Conservation (phyloP, 2,329 filamentous ascomycete genomes). For the Claviceps arundinis region DNA sequence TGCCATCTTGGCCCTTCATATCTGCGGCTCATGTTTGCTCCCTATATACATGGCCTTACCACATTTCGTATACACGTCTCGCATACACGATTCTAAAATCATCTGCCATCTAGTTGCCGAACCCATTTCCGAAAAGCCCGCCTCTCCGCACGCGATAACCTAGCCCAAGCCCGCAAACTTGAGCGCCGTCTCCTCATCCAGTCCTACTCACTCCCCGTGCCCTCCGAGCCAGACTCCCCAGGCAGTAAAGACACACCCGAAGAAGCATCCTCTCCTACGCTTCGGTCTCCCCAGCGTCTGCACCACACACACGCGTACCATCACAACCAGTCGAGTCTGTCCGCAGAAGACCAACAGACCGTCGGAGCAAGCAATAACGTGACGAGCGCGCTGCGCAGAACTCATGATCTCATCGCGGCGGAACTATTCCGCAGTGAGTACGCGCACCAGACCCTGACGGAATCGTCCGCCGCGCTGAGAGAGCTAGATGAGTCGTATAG, state of each 20-base stretch:
- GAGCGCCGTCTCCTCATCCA: slow-evolving; percentile 67
- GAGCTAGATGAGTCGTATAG: slow-evolving; percentile 72
- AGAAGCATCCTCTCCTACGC: slow-evolving; percentile 8
- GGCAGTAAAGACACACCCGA: slow-evolving; percentile 9
- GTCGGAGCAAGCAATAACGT: slow-evolving; percentile 70
- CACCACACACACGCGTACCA: slow-evolving; percentile 18
- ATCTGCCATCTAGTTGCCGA: slow-evolving; percentile 32
- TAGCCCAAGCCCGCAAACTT: slow-evolving; percentile 58
- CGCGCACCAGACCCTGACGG: slow-evolving; percentile 74
- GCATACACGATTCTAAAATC: neutral
- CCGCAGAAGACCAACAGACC: slow-evolving; percentile 59
- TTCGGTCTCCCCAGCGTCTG: slow-evolving; percentile 12
- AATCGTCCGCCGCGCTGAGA: slow-evolving; percentile 71
- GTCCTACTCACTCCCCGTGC: slow-evolving; percentile 36
- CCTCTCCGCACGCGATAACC: slow-evolving; percentile 60
- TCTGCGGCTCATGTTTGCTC: too few species aligned
- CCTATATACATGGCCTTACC: too few species aligned
- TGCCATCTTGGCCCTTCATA: too few species aligned
- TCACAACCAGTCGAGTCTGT: slow-evolving; percentile 19
- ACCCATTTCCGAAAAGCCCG: slow-evolving; percentile 70
- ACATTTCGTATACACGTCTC: too few species aligned
- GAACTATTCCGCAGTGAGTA: slow-evolving; percentile 82
- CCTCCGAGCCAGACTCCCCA: slow-evolving; percentile 18
- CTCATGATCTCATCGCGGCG: slow-evolving; percentile 72
- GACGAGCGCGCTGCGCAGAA: slow-evolving; percentile 68